phyloP scores from a whole-genome alignment of 2,329 filamentous ascomycete species.

The Colletotrichum kahawae region DNA sequence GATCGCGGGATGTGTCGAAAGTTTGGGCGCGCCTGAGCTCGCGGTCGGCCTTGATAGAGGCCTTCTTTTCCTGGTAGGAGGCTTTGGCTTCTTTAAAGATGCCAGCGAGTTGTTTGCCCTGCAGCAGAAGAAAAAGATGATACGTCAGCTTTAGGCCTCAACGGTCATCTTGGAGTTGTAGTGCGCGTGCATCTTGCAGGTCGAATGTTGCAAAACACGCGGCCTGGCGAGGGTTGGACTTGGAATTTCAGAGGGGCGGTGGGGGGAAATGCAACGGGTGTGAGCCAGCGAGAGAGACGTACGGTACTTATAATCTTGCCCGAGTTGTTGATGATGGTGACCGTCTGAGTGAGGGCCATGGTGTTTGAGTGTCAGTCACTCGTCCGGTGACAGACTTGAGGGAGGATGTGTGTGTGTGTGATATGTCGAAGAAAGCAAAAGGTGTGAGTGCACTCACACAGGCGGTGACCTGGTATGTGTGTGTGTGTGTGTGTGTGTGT shows the following conservation, averaged over 20 bases:
- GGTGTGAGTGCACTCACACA: conserved; percentile 8
- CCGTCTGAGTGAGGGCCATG: conserved; percentile 67
- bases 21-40: conserved; percentile 67
- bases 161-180: not conserved
- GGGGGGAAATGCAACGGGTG: conserved; percentile 8
- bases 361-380: not conserved
- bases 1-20: conserved; percentile 42
- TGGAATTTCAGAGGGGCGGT: conserved; percentile 13
- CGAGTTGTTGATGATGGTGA: conserved; percentile 89
- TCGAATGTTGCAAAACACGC: not conserved
- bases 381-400: not conserved
- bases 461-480: conserved; percentile 11
- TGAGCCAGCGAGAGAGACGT: conserved; percentile 36
- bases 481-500: not conserved
- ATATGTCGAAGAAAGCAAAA: not conserved
- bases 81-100: conserved; percentile 93
- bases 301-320: conserved; percentile 91
- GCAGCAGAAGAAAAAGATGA: conserved; percentile 15
- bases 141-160: conserved; percentile 9
- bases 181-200: conserved; percentile 3
- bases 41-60: conserved; percentile 73
- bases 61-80: conserved; percentile 87
- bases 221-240: not conserved
- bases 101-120: conserved; percentile 89
- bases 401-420: not conserved